phyloP scores from a whole-genome alignment of 2,329 filamentous ascomycete genomes.

The Sporothrix humicola region DNA sequence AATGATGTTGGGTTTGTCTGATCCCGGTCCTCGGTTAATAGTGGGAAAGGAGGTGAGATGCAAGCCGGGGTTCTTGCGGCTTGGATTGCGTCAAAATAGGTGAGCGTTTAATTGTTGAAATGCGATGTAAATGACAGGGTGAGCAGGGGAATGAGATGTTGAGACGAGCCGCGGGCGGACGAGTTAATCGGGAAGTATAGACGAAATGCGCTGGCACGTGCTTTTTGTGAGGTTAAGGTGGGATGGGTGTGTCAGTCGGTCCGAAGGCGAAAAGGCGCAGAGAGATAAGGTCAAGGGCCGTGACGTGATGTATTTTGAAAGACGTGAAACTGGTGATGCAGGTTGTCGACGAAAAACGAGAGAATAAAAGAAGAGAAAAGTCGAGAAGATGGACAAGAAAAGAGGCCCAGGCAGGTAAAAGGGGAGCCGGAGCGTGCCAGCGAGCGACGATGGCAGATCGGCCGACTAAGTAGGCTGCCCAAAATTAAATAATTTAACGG shows the following conservation, averaged over 20 bases:
- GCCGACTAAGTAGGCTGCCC: constrained; percentile 6
- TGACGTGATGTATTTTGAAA: background rate
- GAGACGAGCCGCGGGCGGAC: background rate
- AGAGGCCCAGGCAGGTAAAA: background rate
- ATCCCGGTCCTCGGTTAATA: constrained; percentile 10
- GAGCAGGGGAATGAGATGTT: background rate
- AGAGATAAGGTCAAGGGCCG: constrained; percentile 24
- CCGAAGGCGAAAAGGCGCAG: constrained; percentile 14
- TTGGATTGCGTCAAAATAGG: background rate
- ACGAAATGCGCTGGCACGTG: constrained; percentile 25
- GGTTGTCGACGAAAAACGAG: background rate
- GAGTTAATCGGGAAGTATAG: background rate
- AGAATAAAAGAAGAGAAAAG: background rate
- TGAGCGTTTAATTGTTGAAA: background rate
- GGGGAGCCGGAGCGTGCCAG: background rate
- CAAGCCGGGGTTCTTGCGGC: background rate
- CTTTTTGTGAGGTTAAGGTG: background rate
- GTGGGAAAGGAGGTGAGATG: background rate
- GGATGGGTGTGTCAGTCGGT: constrained; percentile 6
- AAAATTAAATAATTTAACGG: constrained; percentile 28
- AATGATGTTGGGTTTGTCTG: constrained; percentile 7
- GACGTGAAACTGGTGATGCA: background rate
- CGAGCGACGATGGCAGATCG: background rate
- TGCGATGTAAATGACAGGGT: background rate
- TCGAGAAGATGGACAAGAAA: background rate